Base-by-base conservation (phyloP, 2,329 filamentous ascomycete genomes). In the Colletotrichum spinosum region DNA sequence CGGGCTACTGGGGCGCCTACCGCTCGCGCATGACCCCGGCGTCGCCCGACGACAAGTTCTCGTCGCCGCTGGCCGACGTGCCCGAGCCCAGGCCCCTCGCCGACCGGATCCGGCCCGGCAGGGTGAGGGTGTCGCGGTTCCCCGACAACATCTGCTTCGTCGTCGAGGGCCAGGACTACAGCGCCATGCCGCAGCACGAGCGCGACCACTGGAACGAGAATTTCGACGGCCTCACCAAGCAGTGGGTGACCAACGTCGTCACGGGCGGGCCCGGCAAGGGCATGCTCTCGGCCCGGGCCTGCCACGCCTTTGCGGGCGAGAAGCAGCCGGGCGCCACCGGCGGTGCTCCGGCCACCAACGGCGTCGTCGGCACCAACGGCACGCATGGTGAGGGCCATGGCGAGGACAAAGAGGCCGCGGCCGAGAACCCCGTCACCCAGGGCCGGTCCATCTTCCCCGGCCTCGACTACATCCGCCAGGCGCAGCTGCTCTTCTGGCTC, bases 1-100 rank as follows among this genome's bases (percentile, higher is more conserved):
- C 61, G 37, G 61, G 56, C 11, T 65, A 65, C 61, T 65, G 61
- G 61, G 61, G 61, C 35, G 61, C 61, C 51, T 65, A 65, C 56
- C 61, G 61, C 34, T 65, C 61, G 34, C 61, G 61, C 46, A 45
- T 65, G 50, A 65, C 61, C 34, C 61, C 61, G 13, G 61, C 49
- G 4, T 17, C 44, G 4, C 61, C 56, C 5, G 61, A 65, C 1
- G 61, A 65, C 56, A 65, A 65, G 56, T 60, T 65, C 8, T 56
- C 53, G 44, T 65, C 61, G 11, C 44, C 56, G 8, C n/a, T 65
- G 5, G 11, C 50, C 3, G 44, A 25, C 8, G 61, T 65, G 4
- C 61, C 61, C 12, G 15, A 39, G 46, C 56, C 61, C 9, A 37
- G 55, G 13, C 50, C 56, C 6, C 44, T 65, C 13, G n/a, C 44